Base-by-base conservation (phyloP, 2,329 filamentous ascomycete genomes). In the Zasmidium cellare region DNA sequence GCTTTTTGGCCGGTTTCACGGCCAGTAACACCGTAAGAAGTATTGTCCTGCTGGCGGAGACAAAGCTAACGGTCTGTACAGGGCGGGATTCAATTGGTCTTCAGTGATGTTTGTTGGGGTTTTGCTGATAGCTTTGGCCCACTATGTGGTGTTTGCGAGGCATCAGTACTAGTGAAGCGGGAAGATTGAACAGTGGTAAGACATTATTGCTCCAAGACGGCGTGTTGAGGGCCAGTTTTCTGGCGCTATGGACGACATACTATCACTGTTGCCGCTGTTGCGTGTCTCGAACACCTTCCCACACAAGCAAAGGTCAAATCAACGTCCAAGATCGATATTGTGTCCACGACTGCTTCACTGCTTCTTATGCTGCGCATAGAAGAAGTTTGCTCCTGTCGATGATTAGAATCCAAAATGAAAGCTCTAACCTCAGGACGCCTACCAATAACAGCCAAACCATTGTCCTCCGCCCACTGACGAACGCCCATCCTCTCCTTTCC, bases 401-500 rank as follows among this genome's bases (percentile, higher is more conserved):
- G 53, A 25, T 45, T 41, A 19, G 48, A 38, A 22, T 48, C 31
- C 56, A 38, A 23, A 47, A 24, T 45, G 11, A 50, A 14, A 16
- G n/a, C n/a, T n/a, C 18, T 46, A 22, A n/a, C 22, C 11, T 28
- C 16, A 48, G n/a, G 16, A 51, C 48, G 46, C 56, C 70, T 68
- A 69, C 77, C 80, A 58, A 83, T 72, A 61, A 80, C 75, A 12
- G 74, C 72, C 60, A 84, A 65, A 9, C 73, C 76, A 66, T 82
- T 81, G 61, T 76, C 72, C 53, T 70, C 61, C 1, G 79, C 80
- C 81, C 81, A 84, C 54, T 79, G 72, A 62, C 77, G 75, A 20
- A 84, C 76, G 6, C 83, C 83, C 47, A 76, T 74, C 41, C 81
- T 72, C 0, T 77, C 79, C 46, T 76, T 78, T 0, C 76, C 80